These are phyloP conservation scores for Candida ulmi DNA, from an alignment of 805 yeast genomes.

Conservation along the genomic window DNA sequence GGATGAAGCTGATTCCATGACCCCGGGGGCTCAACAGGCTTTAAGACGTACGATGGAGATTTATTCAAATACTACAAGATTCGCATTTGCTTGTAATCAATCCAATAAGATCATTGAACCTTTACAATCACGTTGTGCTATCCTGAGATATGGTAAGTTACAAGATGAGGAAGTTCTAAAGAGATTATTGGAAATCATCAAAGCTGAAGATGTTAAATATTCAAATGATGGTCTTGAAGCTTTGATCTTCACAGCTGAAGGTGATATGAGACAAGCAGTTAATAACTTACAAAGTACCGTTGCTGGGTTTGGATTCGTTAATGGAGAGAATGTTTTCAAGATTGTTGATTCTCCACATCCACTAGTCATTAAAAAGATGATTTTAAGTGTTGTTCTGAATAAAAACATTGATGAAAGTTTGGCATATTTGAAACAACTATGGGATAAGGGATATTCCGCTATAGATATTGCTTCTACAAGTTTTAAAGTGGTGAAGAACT, in stretches of 20 bases:
- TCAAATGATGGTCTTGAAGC: constrained; percentile 92
- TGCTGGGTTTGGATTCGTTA: constrained; percentile 90
- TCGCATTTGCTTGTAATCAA: constrained; percentile 98
- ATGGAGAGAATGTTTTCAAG: constrained; percentile 86
- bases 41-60: constrained; percentile 92
- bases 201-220: constrained; percentile 66
- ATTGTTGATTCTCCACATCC: constrained; percentile 98
- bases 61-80: constrained; percentile 91
- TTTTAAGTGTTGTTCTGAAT: constrained; percentile 39
- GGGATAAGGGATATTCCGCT: constrained; percentile 90
- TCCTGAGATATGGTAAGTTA: constrained; percentile 74
- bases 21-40: constrained; percentile 96
- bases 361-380: constrained; percentile 66
- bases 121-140: constrained; percentile 93
- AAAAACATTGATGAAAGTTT: constrained; percentile 61
- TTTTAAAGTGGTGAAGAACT: constrained; percentile 78
- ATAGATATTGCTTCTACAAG: constrained; percentile 89
- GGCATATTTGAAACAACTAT: constrained; percentile 56
- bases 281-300: constrained; percentile 91
- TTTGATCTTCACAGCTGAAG: constrained; percentile 90
- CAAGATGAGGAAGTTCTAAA: constrained; percentile 81
- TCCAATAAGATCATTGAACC: constrained; percentile 95
- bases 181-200: constrained; percentile 65
- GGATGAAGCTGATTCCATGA: constrained; percentile 96
- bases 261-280: constrained; percentile 98